phyloP scores from a whole-genome alignment of 2,329 filamentous ascomycete genomes.

The Penicillium paneum region DNA sequence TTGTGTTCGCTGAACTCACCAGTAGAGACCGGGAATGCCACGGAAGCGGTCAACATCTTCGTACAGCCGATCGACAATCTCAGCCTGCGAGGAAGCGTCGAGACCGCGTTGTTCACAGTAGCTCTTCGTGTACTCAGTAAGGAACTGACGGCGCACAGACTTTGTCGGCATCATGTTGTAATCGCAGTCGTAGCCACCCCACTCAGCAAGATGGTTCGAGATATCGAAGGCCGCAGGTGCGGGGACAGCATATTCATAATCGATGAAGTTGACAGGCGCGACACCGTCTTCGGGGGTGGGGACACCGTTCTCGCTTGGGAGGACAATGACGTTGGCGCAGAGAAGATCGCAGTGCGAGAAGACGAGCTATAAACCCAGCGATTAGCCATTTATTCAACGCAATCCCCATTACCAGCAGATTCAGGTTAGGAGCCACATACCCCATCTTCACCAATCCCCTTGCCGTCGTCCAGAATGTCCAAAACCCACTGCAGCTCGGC shows the following conservation, averaged over 20 bases:
- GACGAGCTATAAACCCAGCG: constrained; percentile 59
- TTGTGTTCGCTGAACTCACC: constrained; percentile 36
- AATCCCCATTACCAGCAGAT: neutral
- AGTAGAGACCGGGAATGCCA: constrained; percentile 83
- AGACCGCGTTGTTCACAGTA: constrained; percentile 58
- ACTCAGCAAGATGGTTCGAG: constrained; percentile 97
- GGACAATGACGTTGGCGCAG: constrained; percentile 92
- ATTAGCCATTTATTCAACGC: neutral
- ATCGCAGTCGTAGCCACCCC: constrained; percentile 96
- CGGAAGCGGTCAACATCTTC: constrained; percentile 82
- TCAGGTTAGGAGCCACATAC: constrained; percentile 46
- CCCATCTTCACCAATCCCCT: constrained; percentile 71
- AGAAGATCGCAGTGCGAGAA: constrained; percentile 95
- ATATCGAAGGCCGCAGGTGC: constrained; percentile 95
- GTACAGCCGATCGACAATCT: constrained; percentile 67
- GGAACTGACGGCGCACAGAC: constrained; percentile 72
- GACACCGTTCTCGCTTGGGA: constrained; percentile 45
- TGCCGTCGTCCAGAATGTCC: constrained; percentile 68
- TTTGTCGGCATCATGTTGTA: constrained; percentile 76
- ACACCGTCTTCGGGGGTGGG: constrained; percentile 36
- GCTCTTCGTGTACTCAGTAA: constrained; percentile 74
- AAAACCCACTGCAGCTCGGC: constrained; percentile 70
- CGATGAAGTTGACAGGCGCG: constrained; percentile 76
- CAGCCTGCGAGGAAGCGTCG: constrained; percentile 48
- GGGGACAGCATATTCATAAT: constrained; percentile 96